These are phyloP conservation scores for Penicillium sp. DNA, from an alignment of 2,329 filamentous ascomycete species.

Conservation along the genomic window DNA sequence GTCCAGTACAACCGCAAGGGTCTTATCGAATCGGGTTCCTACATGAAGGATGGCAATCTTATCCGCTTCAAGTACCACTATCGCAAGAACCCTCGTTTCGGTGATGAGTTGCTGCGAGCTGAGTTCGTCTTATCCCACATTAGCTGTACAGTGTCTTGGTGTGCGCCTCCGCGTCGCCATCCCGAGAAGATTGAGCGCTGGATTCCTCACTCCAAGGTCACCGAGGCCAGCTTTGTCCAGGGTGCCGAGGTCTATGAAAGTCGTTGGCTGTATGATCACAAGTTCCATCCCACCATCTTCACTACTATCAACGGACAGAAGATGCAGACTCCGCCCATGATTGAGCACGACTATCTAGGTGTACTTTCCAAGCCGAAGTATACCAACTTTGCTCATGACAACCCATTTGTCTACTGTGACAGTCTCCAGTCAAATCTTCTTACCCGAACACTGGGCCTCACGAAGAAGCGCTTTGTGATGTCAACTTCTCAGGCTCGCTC, in stretches of 20 bases:
- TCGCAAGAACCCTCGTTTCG: constrained; percentile 53
- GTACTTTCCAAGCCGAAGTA: constrained; percentile 45
- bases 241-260: constrained; percentile 54
- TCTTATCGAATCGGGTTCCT: constrained; percentile 54
- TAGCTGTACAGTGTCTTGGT: constrained; percentile 55
- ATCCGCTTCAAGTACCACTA: constrained; percentile 57
- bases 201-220: constrained; percentile 56
- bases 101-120: constrained; percentile 55
- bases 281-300: constrained; percentile 48
- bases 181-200: constrained; percentile 53
- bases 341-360: constrained; percentile 47
- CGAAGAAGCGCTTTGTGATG: constrained; percentile 39
- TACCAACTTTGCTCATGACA: constrained; percentile 50
- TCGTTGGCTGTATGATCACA: constrained; percentile 50
- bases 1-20: constrained; percentile 55
- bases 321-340: constrained; percentile 55
- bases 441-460: constrained; percentile 33
- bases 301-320: constrained; percentile 51
- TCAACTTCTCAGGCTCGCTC: constrained; percentile 51
- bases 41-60: constrained; percentile 52
- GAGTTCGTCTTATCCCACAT: constrained; percentile 56
- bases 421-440: constrained; percentile 35
- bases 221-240: constrained; percentile 55
- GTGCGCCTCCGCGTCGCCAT: constrained; percentile 50
- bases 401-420: constrained; percentile 52